Base-by-base conservation (phyloP, 306 rosid genomes). In the Crotalaria pallida region DNA sequence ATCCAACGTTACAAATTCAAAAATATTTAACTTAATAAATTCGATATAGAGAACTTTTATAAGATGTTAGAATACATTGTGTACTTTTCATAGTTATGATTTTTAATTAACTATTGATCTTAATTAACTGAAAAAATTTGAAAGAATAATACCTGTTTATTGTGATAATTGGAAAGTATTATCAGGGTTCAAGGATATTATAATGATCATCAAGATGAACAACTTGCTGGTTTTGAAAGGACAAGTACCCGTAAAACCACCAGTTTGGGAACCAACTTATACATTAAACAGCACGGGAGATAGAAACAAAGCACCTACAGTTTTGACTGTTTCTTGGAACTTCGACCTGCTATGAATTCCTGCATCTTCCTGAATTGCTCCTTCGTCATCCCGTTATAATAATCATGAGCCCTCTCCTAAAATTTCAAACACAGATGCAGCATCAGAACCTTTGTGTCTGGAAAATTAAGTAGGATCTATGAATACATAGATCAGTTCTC, bases 281-380 rank as follows among this genome's bases (percentile, higher is more conserved):
- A 63, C 10, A 15, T 56, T 67, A 58, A 58, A 66, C 76, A 72
- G 18, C 56, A 61, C 18, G 47, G 55, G 68, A 71, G 67, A 55
- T 40, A 52, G 48, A 33, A 40, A 43, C 21, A 48, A 24, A 43
- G 13, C 50, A 40, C 67, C 84, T 92, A 92, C 79, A 92, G 61
- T 88, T 88, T 92, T 19, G 98, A 83, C 40, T 81, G 91, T 63
- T 82, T 83, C 82, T 88, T 85, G 6, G 88, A 84, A 82, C 89
- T 73, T 71, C 93, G 85, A 71, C 93, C 87, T 1, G 90, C 90
- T 73, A 90, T 90, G 49, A 90, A 93, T 77, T 90, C 94, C 80
- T 85, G 94, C 98, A 93, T 93, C 80, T 85, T 87, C 83, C 63
- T 78, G 76, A 93, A 93, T 79, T 88, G 94, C 50, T 87, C 96